These are phyloP conservation scores for Capsella rubella DNA, from an alignment of 441 rosid genomes.

Conservation along the genomic window DNA sequence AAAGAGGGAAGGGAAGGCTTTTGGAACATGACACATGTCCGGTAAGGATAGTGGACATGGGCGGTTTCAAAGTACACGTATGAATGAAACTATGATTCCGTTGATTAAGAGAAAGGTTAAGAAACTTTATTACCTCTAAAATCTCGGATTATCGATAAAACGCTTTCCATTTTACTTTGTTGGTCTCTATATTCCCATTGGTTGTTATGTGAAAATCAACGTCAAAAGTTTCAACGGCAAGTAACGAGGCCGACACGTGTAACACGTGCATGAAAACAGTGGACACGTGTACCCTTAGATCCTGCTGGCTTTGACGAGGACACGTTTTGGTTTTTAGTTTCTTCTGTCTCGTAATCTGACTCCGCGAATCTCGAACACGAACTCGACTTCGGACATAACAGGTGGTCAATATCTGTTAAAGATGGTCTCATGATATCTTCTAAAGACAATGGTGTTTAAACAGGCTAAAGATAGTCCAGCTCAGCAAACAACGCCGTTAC, in stretches of 20 bases:
- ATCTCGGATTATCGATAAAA: constrained; percentile 47
- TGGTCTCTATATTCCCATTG: constrained; percentile 17
- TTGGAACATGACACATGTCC: constrained; percentile 50
- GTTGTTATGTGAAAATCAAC: constrained; percentile 30
- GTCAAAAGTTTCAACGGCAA: constrained; percentile 6
- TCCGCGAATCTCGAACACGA: constrained; percentile 37
- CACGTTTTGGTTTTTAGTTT: constrained; percentile 27
- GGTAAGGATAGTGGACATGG: constrained; percentile 35
- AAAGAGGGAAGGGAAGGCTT: neutral
- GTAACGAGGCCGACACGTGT: constrained; percentile 26
- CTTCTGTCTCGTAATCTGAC: constrained; percentile 11
- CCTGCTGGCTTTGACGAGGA: constrained; percentile 41
- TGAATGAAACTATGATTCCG: constrained; percentile 22
- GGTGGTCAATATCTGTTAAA: constrained; percentile 1
- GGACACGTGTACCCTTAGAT: constrained; percentile 29
- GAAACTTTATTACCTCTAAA: constrained; percentile 43
- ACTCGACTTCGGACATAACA: neutral
- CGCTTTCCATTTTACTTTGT: constrained; percentile 7
- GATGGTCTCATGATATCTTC: neutral
- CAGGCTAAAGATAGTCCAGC: constrained; percentile 10
- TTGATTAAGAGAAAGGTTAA: constrained; percentile 35
- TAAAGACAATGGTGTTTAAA: constrained; percentile 11
- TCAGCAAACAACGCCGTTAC: constrained; percentile 34
- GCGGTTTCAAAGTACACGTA: constrained; percentile 50
- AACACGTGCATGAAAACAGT: constrained; percentile 16